Percentiles rank a stretch among this genome's conserved stretches.
These are phyloP conservation scores for Pythium plurisporium DNA, from an alignment of 352 stramenopile species.

Conservation along the genomic window DNA sequence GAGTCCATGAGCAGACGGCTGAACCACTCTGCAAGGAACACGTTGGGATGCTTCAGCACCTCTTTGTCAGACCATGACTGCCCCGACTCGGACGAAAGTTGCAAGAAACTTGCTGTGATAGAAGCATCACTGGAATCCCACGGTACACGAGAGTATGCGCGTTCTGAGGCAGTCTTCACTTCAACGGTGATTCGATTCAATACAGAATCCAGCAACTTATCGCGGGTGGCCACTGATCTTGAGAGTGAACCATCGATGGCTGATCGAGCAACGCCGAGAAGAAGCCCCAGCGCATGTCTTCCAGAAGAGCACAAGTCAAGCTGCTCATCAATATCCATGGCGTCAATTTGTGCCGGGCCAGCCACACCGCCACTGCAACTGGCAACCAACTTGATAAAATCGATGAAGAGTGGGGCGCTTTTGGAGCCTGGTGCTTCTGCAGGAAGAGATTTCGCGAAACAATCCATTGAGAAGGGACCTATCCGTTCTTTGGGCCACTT, in stretches of 20 bases:
- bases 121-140: conserved; percentile 74
- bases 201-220: conserved; percentile 44
- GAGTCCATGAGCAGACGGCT: conserved; percentile 70
- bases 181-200: conserved; percentile 56
- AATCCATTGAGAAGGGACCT: conserved; percentile 49
- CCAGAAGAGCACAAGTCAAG: conserved; percentile 20
- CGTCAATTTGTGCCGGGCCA: conserved; percentile 18
- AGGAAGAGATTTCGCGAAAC: conserved; percentile 30
- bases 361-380: conserved; percentile 44
- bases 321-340: conserved; percentile 11
- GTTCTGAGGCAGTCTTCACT: conserved; percentile 62
- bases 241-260: conserved; percentile 23
- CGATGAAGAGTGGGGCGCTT: conserved; percentile 53
- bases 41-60: conserved; percentile 76
- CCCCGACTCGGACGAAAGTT: conserved; percentile 61
- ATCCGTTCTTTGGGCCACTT: conserved; percentile 66
- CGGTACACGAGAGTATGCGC: conserved; percentile 75
- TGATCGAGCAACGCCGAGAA: conserved; percentile 10
- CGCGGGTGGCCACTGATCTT: conserved; percentile 1
- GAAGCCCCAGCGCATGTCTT: conserved; percentile 11
- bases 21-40: conserved; percentile 85
- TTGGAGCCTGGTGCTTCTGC: not conserved
- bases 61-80: conserved; percentile 80
- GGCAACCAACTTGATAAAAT: conserved; percentile 83
- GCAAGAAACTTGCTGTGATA: conserved; percentile 66